phyloP scores from a whole-genome alignment of 306 rosid genomes.

The Prunus davidiana region DNA sequence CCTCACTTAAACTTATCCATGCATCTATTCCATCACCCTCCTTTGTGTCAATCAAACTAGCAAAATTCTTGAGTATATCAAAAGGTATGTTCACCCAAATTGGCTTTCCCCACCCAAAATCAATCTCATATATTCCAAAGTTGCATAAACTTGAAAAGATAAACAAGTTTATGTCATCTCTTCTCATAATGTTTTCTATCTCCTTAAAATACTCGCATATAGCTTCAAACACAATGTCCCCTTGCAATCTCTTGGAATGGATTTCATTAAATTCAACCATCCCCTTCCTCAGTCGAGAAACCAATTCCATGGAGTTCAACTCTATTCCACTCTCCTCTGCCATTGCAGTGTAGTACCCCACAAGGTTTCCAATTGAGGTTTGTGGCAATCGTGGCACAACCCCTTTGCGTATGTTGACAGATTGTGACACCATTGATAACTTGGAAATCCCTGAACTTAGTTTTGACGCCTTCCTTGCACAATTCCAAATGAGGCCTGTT shows the following conservation, averaged over 20 bases:
- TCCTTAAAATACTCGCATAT: neutral
- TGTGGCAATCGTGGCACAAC: slow-evolving; percentile 22
- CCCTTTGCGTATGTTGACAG: slow-evolving; percentile 31
- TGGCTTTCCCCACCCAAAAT: slow-evolving; percentile 31
- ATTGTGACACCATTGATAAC: slow-evolving; percentile 27
- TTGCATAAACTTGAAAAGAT: neutral
- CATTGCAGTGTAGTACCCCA: slow-evolving; percentile 6
- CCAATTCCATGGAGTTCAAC: neutral
- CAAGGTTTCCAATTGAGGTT: slow-evolving; percentile 34
- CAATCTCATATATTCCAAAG: slow-evolving; percentile 3
- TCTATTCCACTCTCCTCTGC: neutral
- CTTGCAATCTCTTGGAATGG: neutral
- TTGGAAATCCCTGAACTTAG: slow-evolving; percentile 12
- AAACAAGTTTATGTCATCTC: neutral
- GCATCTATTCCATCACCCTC: slow-evolving; percentile 23
- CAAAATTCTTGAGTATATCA: neutral
- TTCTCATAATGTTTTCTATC: neutral
- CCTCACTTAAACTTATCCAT: slow-evolving; percentile 14
- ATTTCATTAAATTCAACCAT: neutral
- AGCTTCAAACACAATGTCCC: neutral
- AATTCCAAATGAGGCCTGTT: slow-evolving; percentile 45
- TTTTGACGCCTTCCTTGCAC: slow-evolving; percentile 17
- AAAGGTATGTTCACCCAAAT: neutral
- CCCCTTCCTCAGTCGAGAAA: slow-evolving; percentile 3
- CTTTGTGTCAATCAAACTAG: slow-evolving; percentile 12